Evolutionary conservation across 2,329 filamentous ascomycete species (phyloP).

Genomic region (Diaporthe vaccinii): DNA sequence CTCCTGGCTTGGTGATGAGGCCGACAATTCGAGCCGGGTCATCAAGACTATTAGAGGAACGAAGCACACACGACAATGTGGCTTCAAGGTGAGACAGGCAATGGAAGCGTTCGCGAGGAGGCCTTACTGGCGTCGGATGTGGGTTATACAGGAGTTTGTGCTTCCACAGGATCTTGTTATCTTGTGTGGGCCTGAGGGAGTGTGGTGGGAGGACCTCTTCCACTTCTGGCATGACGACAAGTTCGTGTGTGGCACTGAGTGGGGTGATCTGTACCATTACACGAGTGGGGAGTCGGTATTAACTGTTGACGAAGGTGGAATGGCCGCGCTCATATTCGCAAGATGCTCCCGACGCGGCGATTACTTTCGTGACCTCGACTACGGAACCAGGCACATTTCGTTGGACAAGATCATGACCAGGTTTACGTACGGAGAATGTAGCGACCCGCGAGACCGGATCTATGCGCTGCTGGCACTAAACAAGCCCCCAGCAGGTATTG

Average conservation of each 20-base stretch:
- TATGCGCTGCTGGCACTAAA: not conserved
- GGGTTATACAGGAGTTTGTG: not conserved
- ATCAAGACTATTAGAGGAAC: not conserved
- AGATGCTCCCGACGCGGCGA: too few relatives aligned
- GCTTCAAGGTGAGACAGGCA: not conserved
- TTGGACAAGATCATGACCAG: not conserved
- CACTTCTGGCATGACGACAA: not conserved
- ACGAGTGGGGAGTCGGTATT: not conserved
- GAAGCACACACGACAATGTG: not conserved
- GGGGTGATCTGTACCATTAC: not conserved
- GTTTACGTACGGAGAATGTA: not conserved
- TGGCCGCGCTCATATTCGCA: not conserved
- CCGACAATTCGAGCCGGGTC: not conserved
- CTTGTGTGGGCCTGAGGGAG: not conserved
- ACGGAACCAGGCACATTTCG: too few relatives aligned
- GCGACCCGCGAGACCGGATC: not conserved
- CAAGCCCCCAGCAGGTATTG: not conserved
- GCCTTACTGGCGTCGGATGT: not conserved
- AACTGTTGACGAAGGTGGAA: not conserved
- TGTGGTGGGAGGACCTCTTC: not conserved
- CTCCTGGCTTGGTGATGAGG: not conserved
- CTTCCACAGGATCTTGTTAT: not conserved
- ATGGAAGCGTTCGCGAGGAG: not conserved
- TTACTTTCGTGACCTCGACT: too few relatives aligned
- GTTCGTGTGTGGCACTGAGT: not conserved